Evolutionary conservation across 495 filamentous ascomycete genomes (phyloP), one percentile per base, ranked within the genome.

Genomic region (Penicillium bialowiezense): DNA sequence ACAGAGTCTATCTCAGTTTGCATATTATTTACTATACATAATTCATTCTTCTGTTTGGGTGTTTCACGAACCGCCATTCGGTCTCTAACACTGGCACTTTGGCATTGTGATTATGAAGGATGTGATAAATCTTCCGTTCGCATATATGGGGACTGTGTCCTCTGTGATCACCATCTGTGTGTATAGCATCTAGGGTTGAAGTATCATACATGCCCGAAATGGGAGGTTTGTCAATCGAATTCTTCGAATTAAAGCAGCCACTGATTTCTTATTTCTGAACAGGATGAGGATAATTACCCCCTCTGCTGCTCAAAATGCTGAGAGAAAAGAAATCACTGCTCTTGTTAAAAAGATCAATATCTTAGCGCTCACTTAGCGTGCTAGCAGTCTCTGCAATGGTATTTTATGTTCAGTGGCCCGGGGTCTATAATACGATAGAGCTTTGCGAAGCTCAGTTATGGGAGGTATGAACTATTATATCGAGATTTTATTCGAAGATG

Each of bases 401-500:
- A 40, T 66, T 26, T 17, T 54, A 1, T 70, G 59, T 33, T 61
- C 50, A 3, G 35, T 66, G 17, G 21, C 50, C 2, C 41, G 54
- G 36, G n/a, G 44, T 40, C 56, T 67, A 36, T 44, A 45, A n/a
- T 68, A 68, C 51, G 55, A 66, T 26, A 50, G 44, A 31, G 45
- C 54, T 18, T 59, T 37, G 10, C 60, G 64, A 5, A 58, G 44
- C 37, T 62, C 63, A 2, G 60, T 70, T 0, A 72, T 69, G 63
- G 65, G 65, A 8, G 65, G 67, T 17, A 70, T 66, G 59, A 70
- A 71, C 38, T 66, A 60, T 36, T 60, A 65, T 21, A 38, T 66
- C 9, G 63, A 64, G 10, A 53, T 66, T 13, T 33, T 21, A 8
- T 66, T 68, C 33, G 50, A 58, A 7, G 62, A 68, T 52, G 63